These are phyloP conservation scores for Globisporangium barbulae DNA, from an alignment of 352 stramenopile genomes.

Conservation along the genomic window DNA sequence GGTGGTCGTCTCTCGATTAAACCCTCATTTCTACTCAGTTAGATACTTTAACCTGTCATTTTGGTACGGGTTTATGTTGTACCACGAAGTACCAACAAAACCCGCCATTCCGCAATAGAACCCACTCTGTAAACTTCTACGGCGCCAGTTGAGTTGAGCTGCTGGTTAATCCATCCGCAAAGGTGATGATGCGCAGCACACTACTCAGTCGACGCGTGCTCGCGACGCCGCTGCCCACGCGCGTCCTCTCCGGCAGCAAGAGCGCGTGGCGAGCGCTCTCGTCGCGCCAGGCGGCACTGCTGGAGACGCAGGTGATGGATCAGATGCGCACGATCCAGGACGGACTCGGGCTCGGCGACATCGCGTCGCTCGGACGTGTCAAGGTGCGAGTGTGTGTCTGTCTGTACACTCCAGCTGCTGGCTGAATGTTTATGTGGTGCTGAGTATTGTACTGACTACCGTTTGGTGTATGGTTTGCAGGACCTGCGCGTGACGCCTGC, in stretches of 20 bases:
- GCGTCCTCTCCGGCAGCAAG: neutral
- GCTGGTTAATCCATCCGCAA: constrained; percentile 8
- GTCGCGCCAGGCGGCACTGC: constrained; percentile 53
- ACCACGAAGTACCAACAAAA: no score
- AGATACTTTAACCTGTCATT: neutral
- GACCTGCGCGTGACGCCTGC: constrained; percentile 48
- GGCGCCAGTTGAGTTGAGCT: neutral
- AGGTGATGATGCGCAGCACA: constrained; percentile 18
- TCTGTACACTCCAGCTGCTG: neutral
- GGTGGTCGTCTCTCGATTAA: no score
- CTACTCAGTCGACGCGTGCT: constrained; percentile 17
- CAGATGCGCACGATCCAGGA: constrained; percentile 65
- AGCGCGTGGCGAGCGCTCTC: constrained; percentile 41
- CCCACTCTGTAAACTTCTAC: neutral
- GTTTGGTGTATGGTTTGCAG: constrained; percentile 20
- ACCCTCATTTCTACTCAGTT: no score
- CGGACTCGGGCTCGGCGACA: constrained; percentile 67
- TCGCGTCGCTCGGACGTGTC: constrained; percentile 71
- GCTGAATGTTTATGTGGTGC: neutral
- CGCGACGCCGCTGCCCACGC: neutral
- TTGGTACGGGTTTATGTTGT: no score
- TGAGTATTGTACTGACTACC: neutral
- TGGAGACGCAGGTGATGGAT: constrained; percentile 79
- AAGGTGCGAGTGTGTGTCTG: constrained; percentile 41
- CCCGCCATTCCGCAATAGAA: neutral